Evolutionary conservation across 306 rosid genomes (phyloP), one percentile per base, ranked within the genome.

Genomic region (Trifolium pratense): DNA sequence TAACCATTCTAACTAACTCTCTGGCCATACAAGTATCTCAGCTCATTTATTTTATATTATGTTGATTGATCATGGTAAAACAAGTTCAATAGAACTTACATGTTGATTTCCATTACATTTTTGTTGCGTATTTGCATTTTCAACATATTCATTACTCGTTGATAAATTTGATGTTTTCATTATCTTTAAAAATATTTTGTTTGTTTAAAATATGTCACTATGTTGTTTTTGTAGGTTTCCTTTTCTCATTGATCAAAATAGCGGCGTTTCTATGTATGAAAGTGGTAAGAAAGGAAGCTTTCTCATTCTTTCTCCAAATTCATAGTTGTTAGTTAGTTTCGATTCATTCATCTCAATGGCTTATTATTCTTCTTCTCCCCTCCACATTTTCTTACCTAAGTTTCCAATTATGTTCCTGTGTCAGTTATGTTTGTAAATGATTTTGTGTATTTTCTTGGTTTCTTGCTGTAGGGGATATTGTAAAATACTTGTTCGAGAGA

Each of bases 381-480:
- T 66, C 42, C 10, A 21, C 68, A 70, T 52, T 69, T 69, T 29
- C 75, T 66, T 20, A 4, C 39, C 26, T 60, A 3, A 23, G 45
- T 23, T 37, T 77, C 40, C 20, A 12, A 40, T 53, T 36, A 40
- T 53, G 20, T 34, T 10, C 43, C 53, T 29, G 62, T 25, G 53
- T 61, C 40, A 15, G 60, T 61, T 55, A 17, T 69, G 43, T 62
- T 63, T 10, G 55, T 74, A 42, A 70, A 75, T 34, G 13, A 59
- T 37, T 74, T 34, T 37, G 13, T 58, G 45, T 18, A 23, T 70
- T 39, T 46, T 25, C 13, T 82, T 83, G 66, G 63, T 78, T 74
- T 34, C 73, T 81, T 80, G 55, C 37, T 78, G 71, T 65, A 93
- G 98, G 96, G 58, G 97, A 93, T 77, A 93, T 93, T 67, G 98